Conservation (phyloP, 2,329 filamentous ascomycete genomes). For the Orbilia javanica region DNA sequence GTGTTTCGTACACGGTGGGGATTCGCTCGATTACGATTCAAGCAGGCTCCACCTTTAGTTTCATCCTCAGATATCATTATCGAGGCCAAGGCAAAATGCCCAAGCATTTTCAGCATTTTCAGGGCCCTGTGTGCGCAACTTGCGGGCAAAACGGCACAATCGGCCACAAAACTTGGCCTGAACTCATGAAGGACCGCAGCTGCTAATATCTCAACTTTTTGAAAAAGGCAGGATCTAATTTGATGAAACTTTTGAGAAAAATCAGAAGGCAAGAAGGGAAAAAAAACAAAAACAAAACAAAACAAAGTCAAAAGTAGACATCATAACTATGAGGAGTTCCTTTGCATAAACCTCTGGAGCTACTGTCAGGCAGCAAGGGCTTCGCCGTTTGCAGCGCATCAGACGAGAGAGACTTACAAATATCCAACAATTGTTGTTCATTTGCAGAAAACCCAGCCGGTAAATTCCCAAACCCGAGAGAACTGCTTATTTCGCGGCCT, state of each 20-base stretch:
- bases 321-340: slow-evolving; percentile 18
- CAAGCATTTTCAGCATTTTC: slow-evolving; percentile 41
- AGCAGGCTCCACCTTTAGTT: slow-evolving; percentile 38
- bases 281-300: background rate
- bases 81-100: slow-evolving; percentile 36
- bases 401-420: slow-evolving; percentile 19
- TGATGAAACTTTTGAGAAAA: slow-evolving; percentile 34
- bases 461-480: slow-evolving; percentile 23
- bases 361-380: slow-evolving; percentile 30
- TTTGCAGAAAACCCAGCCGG: slow-evolving; percentile 32
- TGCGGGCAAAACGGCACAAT: slow-evolving; percentile 32
- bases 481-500: slow-evolving; percentile 44
- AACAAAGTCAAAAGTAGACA: background rate
- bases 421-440: slow-evolving; percentile 16
- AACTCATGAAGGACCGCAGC: too few species aligned
- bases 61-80: slow-evolving; percentile 52
- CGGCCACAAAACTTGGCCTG: slow-evolving; percentile 12
- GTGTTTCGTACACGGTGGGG: slow-evolving; percentile 36
- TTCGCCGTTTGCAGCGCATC: slow-evolving; percentile 42
- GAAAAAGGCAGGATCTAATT: slow-evolving; percentile 33
- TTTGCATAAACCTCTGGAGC: slow-evolving; percentile 22
- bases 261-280: background rate
- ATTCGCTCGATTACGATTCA: slow-evolving; percentile 22
- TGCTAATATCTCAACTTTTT: background rate
- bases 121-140: slow-evolving; percentile 17